phyloP scores from a whole-genome alignment of 208 protist species.

The Angomonas deanei region DNA sequence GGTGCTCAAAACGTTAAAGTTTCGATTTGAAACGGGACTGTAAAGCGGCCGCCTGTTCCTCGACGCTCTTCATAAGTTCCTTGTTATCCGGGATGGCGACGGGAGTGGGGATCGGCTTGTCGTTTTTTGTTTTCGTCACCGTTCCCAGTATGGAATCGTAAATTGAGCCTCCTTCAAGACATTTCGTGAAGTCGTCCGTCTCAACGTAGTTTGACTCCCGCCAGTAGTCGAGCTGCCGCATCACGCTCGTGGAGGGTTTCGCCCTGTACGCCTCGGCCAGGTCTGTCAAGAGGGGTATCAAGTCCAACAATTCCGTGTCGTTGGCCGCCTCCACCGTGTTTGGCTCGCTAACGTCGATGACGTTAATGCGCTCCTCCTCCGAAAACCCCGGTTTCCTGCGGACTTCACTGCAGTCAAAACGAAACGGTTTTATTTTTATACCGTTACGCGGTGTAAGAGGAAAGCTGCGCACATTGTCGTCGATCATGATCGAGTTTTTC shows the following conservation, averaged over 20 bases:
- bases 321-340: conserved; percentile 38
- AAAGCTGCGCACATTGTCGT: conserved; percentile 88
- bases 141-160: background rate
- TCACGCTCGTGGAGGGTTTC: conserved; percentile 37
- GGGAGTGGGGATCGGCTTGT: background rate
- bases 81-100: background rate
- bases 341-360: conserved; percentile 26
- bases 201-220: conserved; percentile 54
- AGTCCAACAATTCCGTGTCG: conserved; percentile 53
- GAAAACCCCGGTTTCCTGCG: too few species aligned
- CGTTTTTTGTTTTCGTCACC: background rate
- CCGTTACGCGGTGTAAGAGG: conserved; percentile 76
- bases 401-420: background rate
- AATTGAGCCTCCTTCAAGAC: background rate
- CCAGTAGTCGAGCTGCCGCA: conserved; percentile 78
- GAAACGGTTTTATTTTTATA: conserved; percentile 60
- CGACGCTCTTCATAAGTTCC: background rate
- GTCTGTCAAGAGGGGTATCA: conserved; percentile 66
- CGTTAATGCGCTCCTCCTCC: conserved; percentile 13
- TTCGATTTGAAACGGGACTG: background rate
- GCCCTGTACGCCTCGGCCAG: conserved; percentile 17
- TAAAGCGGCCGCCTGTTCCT: background rate
- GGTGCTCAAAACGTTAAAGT: background rate
- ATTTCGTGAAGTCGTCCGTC: conserved; percentile 78
- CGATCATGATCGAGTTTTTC: conserved; percentile 62